These are phyloP conservation scores for Leccinellum albellum DNA, from an alignment of 768 basidiomycete species.

Conservation along the genomic window DNA sequence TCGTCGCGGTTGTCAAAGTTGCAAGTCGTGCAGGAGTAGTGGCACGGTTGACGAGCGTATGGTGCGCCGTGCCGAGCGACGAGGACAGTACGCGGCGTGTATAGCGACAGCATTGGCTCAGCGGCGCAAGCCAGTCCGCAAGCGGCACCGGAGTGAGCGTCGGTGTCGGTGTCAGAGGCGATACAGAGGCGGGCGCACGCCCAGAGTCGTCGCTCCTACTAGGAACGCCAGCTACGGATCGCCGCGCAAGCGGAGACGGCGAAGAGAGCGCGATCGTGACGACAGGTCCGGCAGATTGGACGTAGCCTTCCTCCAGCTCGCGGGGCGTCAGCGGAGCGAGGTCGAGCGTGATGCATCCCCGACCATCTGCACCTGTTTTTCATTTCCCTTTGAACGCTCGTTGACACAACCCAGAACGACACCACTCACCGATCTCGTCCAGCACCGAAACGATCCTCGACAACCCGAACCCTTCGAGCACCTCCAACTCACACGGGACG, in stretches of 20 bases:
- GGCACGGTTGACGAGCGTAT: constrained; percentile 22
- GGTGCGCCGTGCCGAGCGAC: constrained; percentile 23
- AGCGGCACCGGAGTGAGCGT: background rate
- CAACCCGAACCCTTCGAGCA: constrained; percentile 45
- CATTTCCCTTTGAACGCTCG: background rate
- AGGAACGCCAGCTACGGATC: background rate
- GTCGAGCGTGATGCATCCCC: constrained; percentile 42
- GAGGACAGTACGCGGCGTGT: constrained; percentile 44
- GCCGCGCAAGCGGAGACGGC: background rate
- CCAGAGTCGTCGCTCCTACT: background rate
- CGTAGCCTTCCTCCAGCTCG: constrained; percentile 37
- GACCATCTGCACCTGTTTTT: constrained; percentile 16
- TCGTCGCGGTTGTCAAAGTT: background rate
- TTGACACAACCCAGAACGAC: background rate
- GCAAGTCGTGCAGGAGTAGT: background rate
- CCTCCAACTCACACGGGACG: constrained; percentile 36
- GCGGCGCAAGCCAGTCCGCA: constrained; percentile 44
- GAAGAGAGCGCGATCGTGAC: constrained; percentile 37
- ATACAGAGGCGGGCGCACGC: background rate
- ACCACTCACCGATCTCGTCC: constrained; percentile 30
- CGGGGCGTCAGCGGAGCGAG: constrained; percentile 44
- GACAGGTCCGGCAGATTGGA: constrained; percentile 32
- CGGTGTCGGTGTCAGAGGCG: background rate
- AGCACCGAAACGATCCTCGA: constrained; percentile 46
- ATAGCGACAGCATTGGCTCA: constrained; percentile 49